A percentile compares a stretch with the other conserved stretches of the same genome.
Evolutionary conservation across 1,139 yeast species (phyloP).

Genomic region (Arxiozyma bovina): DNA sequence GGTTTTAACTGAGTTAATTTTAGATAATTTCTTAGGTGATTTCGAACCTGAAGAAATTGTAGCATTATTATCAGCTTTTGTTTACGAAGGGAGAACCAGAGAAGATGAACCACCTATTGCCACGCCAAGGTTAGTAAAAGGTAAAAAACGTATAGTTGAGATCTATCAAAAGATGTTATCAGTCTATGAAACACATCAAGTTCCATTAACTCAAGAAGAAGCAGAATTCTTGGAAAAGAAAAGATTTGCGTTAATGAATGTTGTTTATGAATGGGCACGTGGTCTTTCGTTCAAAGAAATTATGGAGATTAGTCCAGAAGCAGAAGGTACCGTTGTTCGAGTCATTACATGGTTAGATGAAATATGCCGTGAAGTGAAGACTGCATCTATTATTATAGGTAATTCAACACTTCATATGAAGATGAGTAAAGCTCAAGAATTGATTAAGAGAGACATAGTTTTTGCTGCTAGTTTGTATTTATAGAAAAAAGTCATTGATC

Average conservation of each 20-base stretch:
- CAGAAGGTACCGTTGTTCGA: slow-evolving; percentile 96
- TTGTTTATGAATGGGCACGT: slow-evolving; percentile 96
- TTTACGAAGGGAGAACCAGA: slow-evolving; percentile 73
- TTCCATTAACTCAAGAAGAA: slow-evolving; percentile 74
- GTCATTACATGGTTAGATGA: slow-evolving; percentile 92
- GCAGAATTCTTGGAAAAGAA: slow-evolving; percentile 74
- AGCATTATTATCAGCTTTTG: slow-evolving; percentile 83
- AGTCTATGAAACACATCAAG: slow-evolving; percentile 60
- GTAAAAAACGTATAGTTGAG: slow-evolving; percentile 59
- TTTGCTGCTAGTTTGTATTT: slow-evolving; percentile 92
- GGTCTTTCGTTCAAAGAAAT: slow-evolving; percentile 88
- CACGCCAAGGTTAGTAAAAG: slow-evolving; percentile 79
- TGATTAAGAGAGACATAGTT: slow-evolving; percentile 91
- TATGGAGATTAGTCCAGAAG: slow-evolving; percentile 79
- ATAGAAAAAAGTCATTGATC: slow-evolving; percentile 28
- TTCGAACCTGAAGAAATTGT: slow-evolving; percentile 95
- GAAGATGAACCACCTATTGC: slow-evolving; percentile 49
- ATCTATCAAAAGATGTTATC: slow-evolving; percentile 57
- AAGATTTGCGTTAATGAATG: slow-evolving; percentile 84
- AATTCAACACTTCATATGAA: slow-evolving; percentile 80
- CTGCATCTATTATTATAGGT: slow-evolving; percentile 91
- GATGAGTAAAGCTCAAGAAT: slow-evolving; percentile 88
- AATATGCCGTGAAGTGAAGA: slow-evolving; percentile 87
- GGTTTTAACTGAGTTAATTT: slow-evolving; percentile 75
- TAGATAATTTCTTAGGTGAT: slow-evolving; percentile 86